phyloP scores from a whole-genome alignment of 2,329 filamentous ascomycete species.

The Atkinsonella texensis region DNA sequence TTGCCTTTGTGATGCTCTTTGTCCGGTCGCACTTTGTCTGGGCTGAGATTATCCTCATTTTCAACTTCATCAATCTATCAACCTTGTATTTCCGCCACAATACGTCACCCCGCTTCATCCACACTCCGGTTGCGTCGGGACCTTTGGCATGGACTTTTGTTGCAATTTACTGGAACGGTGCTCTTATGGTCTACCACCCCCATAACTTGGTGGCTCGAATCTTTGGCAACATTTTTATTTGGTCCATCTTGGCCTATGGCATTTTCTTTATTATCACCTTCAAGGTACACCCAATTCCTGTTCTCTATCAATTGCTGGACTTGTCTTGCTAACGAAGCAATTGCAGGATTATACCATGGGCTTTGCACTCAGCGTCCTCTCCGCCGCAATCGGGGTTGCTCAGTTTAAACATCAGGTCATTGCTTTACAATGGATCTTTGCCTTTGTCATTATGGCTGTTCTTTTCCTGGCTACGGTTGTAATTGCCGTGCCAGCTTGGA shows the following conservation, averaged over 20 bases:
- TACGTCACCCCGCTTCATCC: constrained; percentile 60
- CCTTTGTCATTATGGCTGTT: constrained; percentile 67
- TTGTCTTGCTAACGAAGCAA: neutral
- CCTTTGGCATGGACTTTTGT: constrained; percentile 78
- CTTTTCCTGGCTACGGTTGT: constrained; percentile 58
- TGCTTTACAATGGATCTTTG: constrained; percentile 86
- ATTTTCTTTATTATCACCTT: constrained; percentile 61
- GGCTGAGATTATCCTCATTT: constrained; percentile 61
- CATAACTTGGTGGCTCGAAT: constrained; percentile 58
- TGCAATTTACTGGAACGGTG: constrained; percentile 80
- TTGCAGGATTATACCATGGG: constrained; percentile 62
- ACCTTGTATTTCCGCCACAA: constrained; percentile 72
- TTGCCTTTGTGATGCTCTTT: constrained; percentile 75
- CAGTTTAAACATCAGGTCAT: constrained; percentile 64
- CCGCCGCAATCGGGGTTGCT: constrained; percentile 62
- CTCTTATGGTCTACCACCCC: constrained; percentile 63
- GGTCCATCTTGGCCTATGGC: constrained; percentile 68
- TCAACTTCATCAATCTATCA: constrained; percentile 74
- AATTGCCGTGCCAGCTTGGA: constrained; percentile 51
- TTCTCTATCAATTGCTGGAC: neutral
- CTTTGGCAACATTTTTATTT: constrained; percentile 78
- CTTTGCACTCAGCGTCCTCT: constrained; percentile 62
- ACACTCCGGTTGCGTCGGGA: constrained; percentile 61
- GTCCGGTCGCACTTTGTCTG: constrained; percentile 62
- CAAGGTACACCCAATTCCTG: constrained; percentile 39